Percentiles rank a stretch among this genome's conserved stretches.
Conservation (phyloP, 352 stramenopile genomes). For the Pythium rishiriense region DNA sequence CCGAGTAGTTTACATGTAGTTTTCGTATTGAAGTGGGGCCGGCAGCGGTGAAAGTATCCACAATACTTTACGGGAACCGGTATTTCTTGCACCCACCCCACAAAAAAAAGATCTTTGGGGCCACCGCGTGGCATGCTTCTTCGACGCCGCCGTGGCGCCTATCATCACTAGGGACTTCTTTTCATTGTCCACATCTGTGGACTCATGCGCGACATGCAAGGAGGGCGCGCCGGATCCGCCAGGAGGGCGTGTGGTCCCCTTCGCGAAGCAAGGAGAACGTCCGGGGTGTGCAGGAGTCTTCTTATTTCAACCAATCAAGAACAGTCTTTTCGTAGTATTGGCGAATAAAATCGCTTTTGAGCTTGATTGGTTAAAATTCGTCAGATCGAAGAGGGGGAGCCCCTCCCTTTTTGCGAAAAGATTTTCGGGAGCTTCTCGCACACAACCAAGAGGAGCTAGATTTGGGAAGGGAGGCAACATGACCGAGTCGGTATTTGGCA, state of each 20-base stretch:
- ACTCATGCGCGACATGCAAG: too few species aligned
- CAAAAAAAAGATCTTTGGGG: background rate
- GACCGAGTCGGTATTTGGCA: slow-evolving; percentile 89
- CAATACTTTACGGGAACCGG: slow-evolving; percentile 29
- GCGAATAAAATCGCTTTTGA: too few species aligned
- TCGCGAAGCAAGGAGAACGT: background rate
- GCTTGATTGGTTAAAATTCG: background rate
- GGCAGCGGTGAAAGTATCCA: slow-evolving; percentile 25
- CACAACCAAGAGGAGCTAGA: slow-evolving; percentile 18
- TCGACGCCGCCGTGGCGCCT: too few species aligned
- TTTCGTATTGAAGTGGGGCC: slow-evolving; percentile 23
- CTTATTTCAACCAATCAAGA: too few species aligned
- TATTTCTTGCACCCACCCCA: background rate
- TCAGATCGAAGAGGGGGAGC: slow-evolving; percentile 4
- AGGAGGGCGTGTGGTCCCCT: too few species aligned
- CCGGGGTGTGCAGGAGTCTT: too few species aligned
- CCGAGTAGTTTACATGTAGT: slow-evolving; percentile 20
- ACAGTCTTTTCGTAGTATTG: too few species aligned
- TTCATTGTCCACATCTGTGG: too few species aligned
- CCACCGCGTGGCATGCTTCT: too few species aligned
- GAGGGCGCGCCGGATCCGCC: too few species aligned
- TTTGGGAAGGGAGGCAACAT: slow-evolving; percentile 28
- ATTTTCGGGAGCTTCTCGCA: slow-evolving; percentile 2
- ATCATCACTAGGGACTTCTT: too few species aligned
- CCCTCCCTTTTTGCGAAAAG: background rate